Evolutionary conservation across 768 basidiomycete genomes (phyloP), one percentile per base, ranked within the genome.

Genomic region (Mycena vitilis): DNA sequence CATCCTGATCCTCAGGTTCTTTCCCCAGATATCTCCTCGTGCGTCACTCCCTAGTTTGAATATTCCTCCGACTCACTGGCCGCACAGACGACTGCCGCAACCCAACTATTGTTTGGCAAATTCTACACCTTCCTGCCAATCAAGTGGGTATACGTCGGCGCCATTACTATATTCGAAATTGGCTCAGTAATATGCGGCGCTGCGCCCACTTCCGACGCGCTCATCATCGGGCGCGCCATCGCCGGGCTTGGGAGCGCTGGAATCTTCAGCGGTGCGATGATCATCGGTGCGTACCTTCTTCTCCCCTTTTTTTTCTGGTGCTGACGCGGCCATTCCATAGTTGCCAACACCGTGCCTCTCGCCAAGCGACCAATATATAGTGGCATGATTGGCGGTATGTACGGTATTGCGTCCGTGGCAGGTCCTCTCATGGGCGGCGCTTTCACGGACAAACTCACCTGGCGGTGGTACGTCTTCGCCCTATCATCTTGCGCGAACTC

Each of bases 241-340:
- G 76, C 81, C 1, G 86, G 86, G 16, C 65, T 85, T 2, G 86
- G 85, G 1, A 84, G 81, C 0, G 80, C 82, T 0, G 84, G 84
- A 25, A 70, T 71, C 15, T 66, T 71, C 59, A 60, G 65, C 0
- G 73, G 75, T 1, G 74, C 71, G 8, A 56, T 79, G 40, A 73
- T 30, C 30, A 30, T 30, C 5, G 30, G 30, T 30, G 3, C 30
- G 30, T 30, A 30, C 30, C 30, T 30, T 5, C 30, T 30, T 30
- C 3, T 30, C n/a, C n/a, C n/a, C 5, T 30, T 30, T 5, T 30
- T 30, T 3, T 30, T 5, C 5, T 30, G 30, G 40, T 16, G 40
- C 40, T 9, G 12, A 42, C 40, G 40, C 40, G n/a, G n/a, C n/a
- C n/a, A n/a, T n/a, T n/a, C n/a, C n/a, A 72, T 77, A 38, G 70